Conservation (phyloP, 148 eudicot genomes). For the Beta vulgaris region DNA sequence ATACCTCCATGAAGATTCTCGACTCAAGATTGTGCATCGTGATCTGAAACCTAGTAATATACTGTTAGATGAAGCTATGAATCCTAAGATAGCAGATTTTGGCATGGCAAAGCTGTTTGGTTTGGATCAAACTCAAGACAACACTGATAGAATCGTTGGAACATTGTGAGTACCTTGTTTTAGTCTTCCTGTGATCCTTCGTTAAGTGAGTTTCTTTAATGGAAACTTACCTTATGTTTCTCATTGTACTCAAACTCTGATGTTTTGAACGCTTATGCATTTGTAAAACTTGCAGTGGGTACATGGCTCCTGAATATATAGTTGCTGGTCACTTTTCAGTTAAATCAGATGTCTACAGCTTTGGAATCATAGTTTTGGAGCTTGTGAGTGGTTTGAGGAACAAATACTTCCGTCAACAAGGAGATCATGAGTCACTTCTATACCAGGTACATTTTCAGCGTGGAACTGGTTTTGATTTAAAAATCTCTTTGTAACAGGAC, state of each 20-base stretch:
- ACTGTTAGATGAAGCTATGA: slow-evolving; percentile 29
- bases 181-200: background rate
- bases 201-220: background rate
- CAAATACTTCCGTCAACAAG: background rate
- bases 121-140: slow-evolving; percentile 28
- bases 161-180: slow-evolving; percentile 19
- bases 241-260: background rate
- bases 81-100: slow-evolving; percentile 36
- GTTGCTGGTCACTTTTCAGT: slow-evolving; percentile 30
- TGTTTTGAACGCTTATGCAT: background rate
- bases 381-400: slow-evolving; percentile 31
- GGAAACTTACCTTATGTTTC: background rate
- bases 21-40: slow-evolving; percentile 31
- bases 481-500: no score
- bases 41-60: slow-evolving; percentile 35
- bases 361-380: slow-evolving; percentile 36
- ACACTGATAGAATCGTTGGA: slow-evolving; percentile 25
- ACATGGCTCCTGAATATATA: slow-evolving; percentile 41
- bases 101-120: slow-evolving; percentile 36
- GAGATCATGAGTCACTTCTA: slow-evolving; percentile 24
- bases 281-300: slow-evolving; percentile 20
- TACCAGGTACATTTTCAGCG: slow-evolving; percentile 17
- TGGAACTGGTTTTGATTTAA: background rate
- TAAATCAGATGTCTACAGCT: slow-evolving; percentile 40
- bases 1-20: slow-evolving; percentile 30